phyloP scores from a whole-genome alignment of 2,329 filamentous ascomycete genomes.

The Phialophora chinensis region DNA sequence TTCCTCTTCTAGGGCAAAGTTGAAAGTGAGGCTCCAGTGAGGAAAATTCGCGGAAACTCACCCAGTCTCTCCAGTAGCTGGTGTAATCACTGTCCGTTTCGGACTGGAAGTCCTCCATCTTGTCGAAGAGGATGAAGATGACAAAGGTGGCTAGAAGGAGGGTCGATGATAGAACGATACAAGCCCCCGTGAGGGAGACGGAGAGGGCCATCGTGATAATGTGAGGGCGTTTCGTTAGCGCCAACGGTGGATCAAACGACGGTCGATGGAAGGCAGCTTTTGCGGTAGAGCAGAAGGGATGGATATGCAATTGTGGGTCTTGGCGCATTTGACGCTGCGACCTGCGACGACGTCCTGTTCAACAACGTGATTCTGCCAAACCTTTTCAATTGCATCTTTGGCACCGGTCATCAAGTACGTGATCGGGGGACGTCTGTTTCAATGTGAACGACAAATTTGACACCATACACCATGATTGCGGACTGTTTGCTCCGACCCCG shows the following conservation, averaged over 20 bases:
- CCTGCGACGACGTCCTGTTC: not conserved
- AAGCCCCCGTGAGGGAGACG: not conserved
- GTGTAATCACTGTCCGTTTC: slow-evolving; percentile 99
- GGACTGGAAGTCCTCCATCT: slow-evolving; percentile 96
- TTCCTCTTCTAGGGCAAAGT: not conserved
- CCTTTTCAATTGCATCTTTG: not conserved
- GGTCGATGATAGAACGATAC: not conserved
- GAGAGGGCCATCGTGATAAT: not conserved
- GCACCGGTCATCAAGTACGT: too few relatives aligned
- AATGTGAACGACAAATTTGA: too few relatives aligned
- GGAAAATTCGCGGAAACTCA: slow-evolving; percentile 59
- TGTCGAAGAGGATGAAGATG: slow-evolving; percentile 9
- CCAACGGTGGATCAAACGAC: slow-evolving; percentile 13
- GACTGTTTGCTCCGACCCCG: too few relatives aligned
- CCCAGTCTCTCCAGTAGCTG: slow-evolving; percentile 99
- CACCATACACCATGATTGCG: too few relatives aligned
- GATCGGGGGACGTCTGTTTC: too few relatives aligned
- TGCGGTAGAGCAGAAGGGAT: not conserved
- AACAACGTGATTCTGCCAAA: not conserved
- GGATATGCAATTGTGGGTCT: not conserved
- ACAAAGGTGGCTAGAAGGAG: not conserved
- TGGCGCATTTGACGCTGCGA: not conserved
- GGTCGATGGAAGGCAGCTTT: not conserved
- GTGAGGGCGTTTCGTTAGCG: slow-evolving; percentile 3
- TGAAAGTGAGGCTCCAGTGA: not conserved